Base-by-base conservation (phyloP, 768 basidiomycete species). In the Hericium erinaceus region DNA sequence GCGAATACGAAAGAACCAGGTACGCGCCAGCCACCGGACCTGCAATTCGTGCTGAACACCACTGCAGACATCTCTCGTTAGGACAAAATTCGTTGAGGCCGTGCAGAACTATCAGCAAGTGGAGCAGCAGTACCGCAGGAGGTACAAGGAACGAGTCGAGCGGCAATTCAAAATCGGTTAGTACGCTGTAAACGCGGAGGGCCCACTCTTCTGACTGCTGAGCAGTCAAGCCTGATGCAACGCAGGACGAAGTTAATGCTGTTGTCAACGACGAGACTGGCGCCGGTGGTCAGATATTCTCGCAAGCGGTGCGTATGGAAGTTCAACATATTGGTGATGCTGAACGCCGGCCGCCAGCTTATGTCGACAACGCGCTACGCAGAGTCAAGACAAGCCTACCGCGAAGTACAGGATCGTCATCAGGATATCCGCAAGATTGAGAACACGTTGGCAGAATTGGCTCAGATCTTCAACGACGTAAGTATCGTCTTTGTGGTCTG, bases 221-320 rank as follows among this genome's bases (percentile, higher is more conserved):
- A 22, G 0, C 60, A 91, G 93, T 94, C 57, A 97, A 97, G 74
- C 94, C 93, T 51, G 85, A 95, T 70, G 95, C 95, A 4, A 84
- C 92, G 0, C 85, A 85, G 2, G 92, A 95, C 56, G 95, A 98
- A 72, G 76, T 98, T 60, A 75, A 78, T 54, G 85, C 89, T 15
- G 93, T 89, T n/a, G 85, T 94, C 38, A 85, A 94, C 64, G 87
- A 92, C 64, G 86, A 89, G 48, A 79, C 79, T 53, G 86, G 85
- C 52, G 79, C 81, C 28, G 70, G 70, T 46, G 69, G 70, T 28
- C 94, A 97, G 69, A 87, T 97, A 55, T 98, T 98, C 76, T 85
- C 86, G 58, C 91, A 92, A 73, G 89, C 91, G 58, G 90, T 91
- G 66, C 33, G 77, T 65, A 2, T 15, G n/a, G 20, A 49, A 12